Evolutionary conservation across 2,329 filamentous ascomycete species (phyloP).

Genomic region (Pseudocercospora crystallina): DNA sequence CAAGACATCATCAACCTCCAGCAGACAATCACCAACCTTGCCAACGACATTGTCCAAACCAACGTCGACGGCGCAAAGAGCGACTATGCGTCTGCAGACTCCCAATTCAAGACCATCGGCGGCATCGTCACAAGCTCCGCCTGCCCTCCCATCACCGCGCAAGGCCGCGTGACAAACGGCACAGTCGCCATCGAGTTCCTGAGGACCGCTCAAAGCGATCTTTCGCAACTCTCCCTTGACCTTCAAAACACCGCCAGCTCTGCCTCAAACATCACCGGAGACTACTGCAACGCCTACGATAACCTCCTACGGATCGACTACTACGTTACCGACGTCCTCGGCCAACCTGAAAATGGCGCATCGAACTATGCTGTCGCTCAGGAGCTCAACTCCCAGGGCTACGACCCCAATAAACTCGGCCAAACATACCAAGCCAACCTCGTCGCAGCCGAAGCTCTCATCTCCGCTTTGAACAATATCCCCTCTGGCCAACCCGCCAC

Average conservation of each 20-base stretch:
- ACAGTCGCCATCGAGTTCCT: neutral
- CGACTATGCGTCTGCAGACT: conserved; percentile 1
- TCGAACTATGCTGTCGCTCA: neutral
- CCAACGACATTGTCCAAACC: conserved; percentile 4
- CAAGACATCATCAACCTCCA: conserved; percentile 2
- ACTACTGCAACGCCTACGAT: conserved; percentile 1
- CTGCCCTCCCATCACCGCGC: neutral
- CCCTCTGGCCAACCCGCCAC: neutral
- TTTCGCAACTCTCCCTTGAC: neutral
- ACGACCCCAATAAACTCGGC: conserved; percentile 3
- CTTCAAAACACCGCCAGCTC: conserved; percentile 1
- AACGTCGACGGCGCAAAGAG: neutral
- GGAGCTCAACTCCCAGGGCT: neutral
- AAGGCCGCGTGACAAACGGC: conserved; percentile 2
- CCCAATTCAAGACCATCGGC: conserved; percentile 3
- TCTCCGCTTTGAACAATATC: conserved; percentile 1
- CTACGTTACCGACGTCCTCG: conserved; percentile 4
- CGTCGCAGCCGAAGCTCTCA: conserved; percentile 4
- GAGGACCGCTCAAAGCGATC: conserved; percentile 1
- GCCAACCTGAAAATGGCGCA: neutral
- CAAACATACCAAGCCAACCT: conserved; percentile 1
- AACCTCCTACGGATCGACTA: neutral
- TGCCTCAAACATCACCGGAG: neutral
- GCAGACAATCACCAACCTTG: conserved; percentile 2
- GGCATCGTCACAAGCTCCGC: neutral